phyloP scores from a whole-genome alignment of 345 rosid species.

The Arabidopsis arenosa region DNA sequence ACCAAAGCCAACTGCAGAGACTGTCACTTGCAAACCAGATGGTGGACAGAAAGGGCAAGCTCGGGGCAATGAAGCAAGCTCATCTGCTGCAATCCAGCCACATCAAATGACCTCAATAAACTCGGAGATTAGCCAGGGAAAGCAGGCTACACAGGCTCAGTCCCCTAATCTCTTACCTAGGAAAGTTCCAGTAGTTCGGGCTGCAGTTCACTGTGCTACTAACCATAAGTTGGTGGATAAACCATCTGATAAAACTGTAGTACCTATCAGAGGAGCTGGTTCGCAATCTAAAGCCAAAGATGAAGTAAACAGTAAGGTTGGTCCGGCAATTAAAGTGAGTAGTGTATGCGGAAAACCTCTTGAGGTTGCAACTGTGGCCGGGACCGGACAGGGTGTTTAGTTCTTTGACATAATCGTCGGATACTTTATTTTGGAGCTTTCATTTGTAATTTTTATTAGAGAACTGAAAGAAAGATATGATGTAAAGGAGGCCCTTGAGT shows the following conservation, averaged over 20 bases:
- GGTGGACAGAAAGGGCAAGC: slow-evolving; percentile 42
- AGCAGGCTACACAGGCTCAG: slow-evolving; percentile 36
- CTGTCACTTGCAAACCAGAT: slow-evolving; percentile 37
- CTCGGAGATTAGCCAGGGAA: slow-evolving; percentile 38
- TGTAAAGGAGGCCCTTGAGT: slow-evolving; percentile 36
- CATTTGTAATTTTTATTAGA: slow-evolving; percentile 27
- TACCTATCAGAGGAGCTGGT: slow-evolving; percentile 23
- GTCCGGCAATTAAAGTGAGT: slow-evolving; percentile 12
- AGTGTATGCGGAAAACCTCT: slow-evolving; percentile 30
- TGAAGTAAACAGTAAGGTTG: slow-evolving; percentile 36
- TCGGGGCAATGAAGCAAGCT: slow-evolving; percentile 37
- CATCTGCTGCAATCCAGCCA: slow-evolving; percentile 15
- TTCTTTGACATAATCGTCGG: slow-evolving; percentile 23
- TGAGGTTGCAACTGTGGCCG: slow-evolving; percentile 37
- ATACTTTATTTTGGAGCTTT: slow-evolving; percentile 21
- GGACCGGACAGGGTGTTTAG: slow-evolving; percentile 45
- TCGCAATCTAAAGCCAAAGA: slow-evolving; percentile 33
- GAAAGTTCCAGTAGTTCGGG: slow-evolving; percentile 32
- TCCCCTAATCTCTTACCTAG: slow-evolving; percentile 31
- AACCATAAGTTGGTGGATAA: slow-evolving; percentile 43
- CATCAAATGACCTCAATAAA: slow-evolving; percentile 39
- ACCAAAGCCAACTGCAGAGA: slow-evolving; percentile 41
- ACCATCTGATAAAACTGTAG: slow-evolving; percentile 27
- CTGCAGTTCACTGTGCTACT: slow-evolving; percentile 19
- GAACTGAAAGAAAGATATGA: slow-evolving; percentile 23